Percentiles rank a stretch among this genome's conserved stretches.
Evolutionary conservation across 495 filamentous ascomycete genomes (phyloP).

Genomic region (Aspergillus ellipticus): DNA sequence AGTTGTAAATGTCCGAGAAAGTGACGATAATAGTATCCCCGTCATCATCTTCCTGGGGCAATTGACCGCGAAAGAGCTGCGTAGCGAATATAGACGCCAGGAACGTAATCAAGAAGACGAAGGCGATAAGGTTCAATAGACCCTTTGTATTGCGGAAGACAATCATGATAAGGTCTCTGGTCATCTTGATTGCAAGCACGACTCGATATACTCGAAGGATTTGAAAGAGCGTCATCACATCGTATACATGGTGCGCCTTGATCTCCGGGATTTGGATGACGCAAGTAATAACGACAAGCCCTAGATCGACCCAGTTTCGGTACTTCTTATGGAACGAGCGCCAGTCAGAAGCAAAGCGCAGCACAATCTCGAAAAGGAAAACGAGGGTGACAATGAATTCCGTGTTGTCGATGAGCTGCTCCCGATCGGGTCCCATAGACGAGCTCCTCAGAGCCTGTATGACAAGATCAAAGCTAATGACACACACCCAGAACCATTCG

Average conservation of each 20-base stretch:
- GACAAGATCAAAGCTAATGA: constrained; percentile 75
- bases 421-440: constrained; percentile 57
- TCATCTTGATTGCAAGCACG: constrained; percentile 83
- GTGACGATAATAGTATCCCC: constrained; percentile 61
- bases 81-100: constrained; percentile 89
- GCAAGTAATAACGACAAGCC: constrained; percentile 72
- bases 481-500: constrained; percentile 70
- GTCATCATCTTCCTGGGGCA: constrained; percentile 55
- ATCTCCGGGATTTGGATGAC: constrained; percentile 86
- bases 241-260: constrained; percentile 69
- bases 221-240: constrained; percentile 90
- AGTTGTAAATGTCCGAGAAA: constrained; percentile 89
- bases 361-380: constrained; percentile 76
- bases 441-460: constrained; percentile 73
- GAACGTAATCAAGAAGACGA: constrained; percentile 94
- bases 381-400: constrained; percentile 75
- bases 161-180: constrained; percentile 73
- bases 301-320: constrained; percentile 75
- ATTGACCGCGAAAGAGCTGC: constrained; percentile 86
- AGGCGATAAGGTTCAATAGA: constrained; percentile 90
- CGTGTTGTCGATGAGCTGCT: constrained; percentile 56
- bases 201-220: constrained; percentile 89
- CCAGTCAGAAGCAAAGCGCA: constrained; percentile 77
- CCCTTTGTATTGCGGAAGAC: constrained; percentile 90
- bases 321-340: constrained; percentile 67